Evolutionary conservation across 352 stramenopile species (phyloP).

Genomic region (Phytophthora pseudosyringae): DNA sequence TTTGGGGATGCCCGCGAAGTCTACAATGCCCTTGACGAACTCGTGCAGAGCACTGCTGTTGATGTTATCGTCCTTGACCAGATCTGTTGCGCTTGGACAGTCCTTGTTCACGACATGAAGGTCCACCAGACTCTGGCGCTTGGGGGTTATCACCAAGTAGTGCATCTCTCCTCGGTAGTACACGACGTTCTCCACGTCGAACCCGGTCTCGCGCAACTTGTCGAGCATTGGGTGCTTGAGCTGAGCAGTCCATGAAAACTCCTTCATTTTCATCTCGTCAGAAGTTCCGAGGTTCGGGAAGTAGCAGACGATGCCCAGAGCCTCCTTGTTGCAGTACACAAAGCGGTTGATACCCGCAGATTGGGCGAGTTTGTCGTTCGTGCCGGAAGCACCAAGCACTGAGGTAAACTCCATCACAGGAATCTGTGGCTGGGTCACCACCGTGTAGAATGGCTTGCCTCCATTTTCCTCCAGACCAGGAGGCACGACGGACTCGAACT

Average conservation of each 20-base stretch:
- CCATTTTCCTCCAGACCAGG: slow-evolving; percentile 57
- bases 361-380: slow-evolving; percentile 59
- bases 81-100: slow-evolving; percentile 52
- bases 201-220: slow-evolving; percentile 59
- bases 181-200: slow-evolving; percentile 81
- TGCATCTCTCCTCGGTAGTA: slow-evolving; percentile 87
- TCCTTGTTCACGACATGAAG: slow-evolving; percentile 64
- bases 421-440: slow-evolving; percentile 71
- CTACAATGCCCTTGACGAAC: slow-evolving; percentile 63
- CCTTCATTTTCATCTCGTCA: slow-evolving; percentile 64
- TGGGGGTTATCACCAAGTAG: slow-evolving; percentile 85
- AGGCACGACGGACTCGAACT: slow-evolving; percentile 54
- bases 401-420: slow-evolving; percentile 72
- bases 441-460: slow-evolving; percentile 57
- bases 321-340: slow-evolving; percentile 69
- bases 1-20: slow-evolving; percentile 71
- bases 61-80: slow-evolving; percentile 68
- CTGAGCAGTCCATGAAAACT: slow-evolving; percentile 54
- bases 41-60: slow-evolving; percentile 54
- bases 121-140: slow-evolving; percentile 68
- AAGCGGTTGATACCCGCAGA: slow-evolving; percentile 72
- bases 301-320: slow-evolving; percentile 79
- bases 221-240: slow-evolving; percentile 76
- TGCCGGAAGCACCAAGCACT: slow-evolving; percentile 63
- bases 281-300: slow-evolving; percentile 69